Evolutionary conservation across 306 rosid genomes (phyloP), one percentile per base, ranked within the genome.

Genomic region (Vigna trinervia): DNA sequence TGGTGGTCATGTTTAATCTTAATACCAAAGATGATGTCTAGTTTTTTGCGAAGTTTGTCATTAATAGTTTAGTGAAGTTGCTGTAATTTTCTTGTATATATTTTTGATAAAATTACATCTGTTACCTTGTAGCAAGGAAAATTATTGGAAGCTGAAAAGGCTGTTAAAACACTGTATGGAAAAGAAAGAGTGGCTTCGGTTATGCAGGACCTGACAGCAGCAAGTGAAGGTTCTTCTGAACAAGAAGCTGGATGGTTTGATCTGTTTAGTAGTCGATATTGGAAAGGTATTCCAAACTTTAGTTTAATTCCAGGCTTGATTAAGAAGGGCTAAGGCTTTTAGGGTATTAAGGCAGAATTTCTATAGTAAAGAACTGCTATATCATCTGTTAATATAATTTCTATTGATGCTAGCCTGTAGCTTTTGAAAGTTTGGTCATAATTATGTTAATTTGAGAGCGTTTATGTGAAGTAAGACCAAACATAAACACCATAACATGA

Each of bases 171-270:
- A 26, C 79, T 93, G 20, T 89, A 75, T 53, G 98, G 98, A 56
- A 93, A 93, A 78, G 98, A 93, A 78, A 91, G 88, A 82, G 89
- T 88, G 51, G 84, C 78, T 34, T 92, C 76, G 78, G 90, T 90
- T 67, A 88, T 93, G 84, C 83, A 58, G 58, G 93, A 89, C 71
- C 86, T 93, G 58, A 69, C 73, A 78, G 69, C 83, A 13, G 84
- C 90, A 58, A 80, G 85, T 82, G 86, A 86, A 74, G 92, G 98
- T 78, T 89, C 97, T 26, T 73, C 82, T 58, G 98, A 93, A 84
- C 83, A 96, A n/a, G 98, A 93, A 74, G 97, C 93, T 1, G 90
- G 96, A 64, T 91, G 98, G 97, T 82, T 86, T 71, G 98, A 93
- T 86, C 84, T 91, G 75, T 93, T 93, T 58, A 91, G 98, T 66